phyloP scores from a whole-genome alignment of 768 basidiomycete genomes.

The Leccinum variicolor region DNA sequence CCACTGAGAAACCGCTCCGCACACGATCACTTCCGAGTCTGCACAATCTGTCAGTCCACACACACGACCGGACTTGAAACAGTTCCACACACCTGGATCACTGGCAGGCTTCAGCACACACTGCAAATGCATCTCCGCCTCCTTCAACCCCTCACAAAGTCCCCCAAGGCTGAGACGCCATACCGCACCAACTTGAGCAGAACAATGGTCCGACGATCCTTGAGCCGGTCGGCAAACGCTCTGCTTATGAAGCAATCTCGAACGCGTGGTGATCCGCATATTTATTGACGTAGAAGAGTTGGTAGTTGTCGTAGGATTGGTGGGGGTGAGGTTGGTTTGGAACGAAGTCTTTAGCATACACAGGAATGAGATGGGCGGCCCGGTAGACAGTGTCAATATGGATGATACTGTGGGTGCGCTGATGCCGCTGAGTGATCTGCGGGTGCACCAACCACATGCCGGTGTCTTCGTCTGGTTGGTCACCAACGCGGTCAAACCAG shows the following conservation, averaged over 20 bases:
- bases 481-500: not conserved
- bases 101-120: too few relatives aligned
- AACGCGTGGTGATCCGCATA: not conserved
- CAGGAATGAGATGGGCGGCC: not conserved
- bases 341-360: not conserved
- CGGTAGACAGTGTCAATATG: not conserved
- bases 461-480: not conserved
- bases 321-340: not conserved
- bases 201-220: too few relatives aligned
- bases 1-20: too few relatives aligned
- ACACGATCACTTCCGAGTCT: too few relatives aligned
- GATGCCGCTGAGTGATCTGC: not conserved
- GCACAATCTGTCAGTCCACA: too few relatives aligned
- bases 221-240: too few relatives aligned
- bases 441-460: not conserved
- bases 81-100: too few relatives aligned
- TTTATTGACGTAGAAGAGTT: not conserved
- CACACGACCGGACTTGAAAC: too few relatives aligned
- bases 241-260: not conserved
- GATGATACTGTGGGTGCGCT: not conserved
- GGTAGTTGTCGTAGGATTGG: not conserved
- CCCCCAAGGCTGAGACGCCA: too few relatives aligned
- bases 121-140: too few relatives aligned
- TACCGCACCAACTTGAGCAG: too few relatives aligned
- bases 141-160: too few relatives aligned